Conservation (phyloP, 495 filamentous ascomycete genomes). For the Clohesyomyces aquaticus region DNA sequence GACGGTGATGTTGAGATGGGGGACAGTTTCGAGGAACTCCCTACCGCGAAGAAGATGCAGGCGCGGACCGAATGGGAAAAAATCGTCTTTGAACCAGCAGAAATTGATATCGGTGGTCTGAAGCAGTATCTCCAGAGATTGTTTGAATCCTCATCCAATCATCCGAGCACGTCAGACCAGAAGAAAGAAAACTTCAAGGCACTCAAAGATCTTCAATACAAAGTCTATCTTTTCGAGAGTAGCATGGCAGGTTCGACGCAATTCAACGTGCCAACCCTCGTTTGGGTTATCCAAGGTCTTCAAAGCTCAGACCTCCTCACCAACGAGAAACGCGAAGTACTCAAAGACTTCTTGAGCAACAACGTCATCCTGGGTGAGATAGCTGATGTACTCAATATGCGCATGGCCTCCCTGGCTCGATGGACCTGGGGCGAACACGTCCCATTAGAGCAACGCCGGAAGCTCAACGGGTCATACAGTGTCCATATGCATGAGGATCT, state of each 20-base stretch:
- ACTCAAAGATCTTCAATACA: slow-evolving; percentile 51
- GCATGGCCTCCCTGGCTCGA: slow-evolving; percentile 58
- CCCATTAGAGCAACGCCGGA: slow-evolving; percentile 62
- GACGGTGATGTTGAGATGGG: slow-evolving; percentile 26
- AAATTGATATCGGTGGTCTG: slow-evolving; percentile 54
- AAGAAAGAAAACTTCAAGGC: slow-evolving; percentile 47
- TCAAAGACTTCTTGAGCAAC: slow-evolving; percentile 65
- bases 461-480: slow-evolving; percentile 64
- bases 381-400: slow-evolving; percentile 70
- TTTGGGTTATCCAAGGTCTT: slow-evolving; percentile 59
- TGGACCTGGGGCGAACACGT: slow-evolving; percentile 66
- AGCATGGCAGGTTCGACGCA: slow-evolving; percentile 45
- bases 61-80: slow-evolving; percentile 34
- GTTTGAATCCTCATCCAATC: too few species aligned
- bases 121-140: slow-evolving; percentile 56
- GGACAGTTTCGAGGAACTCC: slow-evolving; percentile 34
- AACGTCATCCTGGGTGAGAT: slow-evolving; percentile 61
- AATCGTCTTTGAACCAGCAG: slow-evolving; percentile 35
- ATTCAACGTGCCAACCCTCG: slow-evolving; percentile 51
- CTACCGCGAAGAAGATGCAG: slow-evolving; percentile 32
- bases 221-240: slow-evolving; percentile 53
- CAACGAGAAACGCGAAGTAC: slow-evolving; percentile 60
- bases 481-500: slow-evolving; percentile 71
- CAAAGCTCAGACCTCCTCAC: slow-evolving; percentile 60
- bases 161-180: too few species aligned